phyloP scores from a whole-genome alignment of 2,329 filamentous ascomycete species.

The Balansia obtecta region DNA sequence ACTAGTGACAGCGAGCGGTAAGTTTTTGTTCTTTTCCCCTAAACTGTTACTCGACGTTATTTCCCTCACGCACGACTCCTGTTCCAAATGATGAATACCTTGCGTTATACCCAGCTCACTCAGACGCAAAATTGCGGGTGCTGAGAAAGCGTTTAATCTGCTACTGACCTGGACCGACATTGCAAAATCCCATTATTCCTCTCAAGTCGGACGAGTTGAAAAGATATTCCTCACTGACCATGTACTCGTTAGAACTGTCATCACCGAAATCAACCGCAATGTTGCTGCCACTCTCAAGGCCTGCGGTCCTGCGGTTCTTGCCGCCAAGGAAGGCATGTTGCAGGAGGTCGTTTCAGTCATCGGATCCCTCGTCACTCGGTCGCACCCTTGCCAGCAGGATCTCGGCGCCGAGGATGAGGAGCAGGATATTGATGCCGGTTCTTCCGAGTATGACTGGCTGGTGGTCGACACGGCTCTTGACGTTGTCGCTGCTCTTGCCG shows the following conservation, averaged over 20 bases:
- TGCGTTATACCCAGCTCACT: conserved; percentile 99
- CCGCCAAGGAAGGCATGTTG: conserved; percentile 53
- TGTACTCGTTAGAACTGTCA: conserved; percentile 51
- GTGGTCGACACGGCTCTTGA: conserved; percentile 91
- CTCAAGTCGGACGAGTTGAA: background rate
- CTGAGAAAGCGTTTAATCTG: conserved; percentile 61
- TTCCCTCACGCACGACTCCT: conserved; percentile 2
- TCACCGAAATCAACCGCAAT: conserved; percentile 93
- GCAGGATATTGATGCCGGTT: conserved; percentile 58
- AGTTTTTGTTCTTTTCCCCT: conserved; percentile 30
- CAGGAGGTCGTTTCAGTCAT: conserved; percentile 67
- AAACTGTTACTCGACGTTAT: conserved; percentile 10
- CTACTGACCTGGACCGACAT: conserved; percentile 17
- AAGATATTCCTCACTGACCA: background rate
- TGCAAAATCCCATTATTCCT: conserved; percentile 7
- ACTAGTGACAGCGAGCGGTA: conserved; percentile 87
- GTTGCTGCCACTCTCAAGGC: conserved; percentile 81
- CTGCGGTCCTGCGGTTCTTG: conserved; percentile 76
- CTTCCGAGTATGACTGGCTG: conserved; percentile 95
- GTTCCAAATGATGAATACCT: conserved; percentile 65
- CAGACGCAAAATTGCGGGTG: conserved; percentile 79
- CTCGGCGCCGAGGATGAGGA: conserved; percentile 71
- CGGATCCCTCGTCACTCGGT: conserved; percentile 70
- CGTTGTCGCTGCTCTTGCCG: conserved; percentile 72
- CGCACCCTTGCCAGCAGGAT: conserved; percentile 87